These are phyloP conservation scores for Hanseniaspora pseudoguilliermondii DNA, from an alignment of 805 yeast genomes.

Conservation along the genomic window DNA sequence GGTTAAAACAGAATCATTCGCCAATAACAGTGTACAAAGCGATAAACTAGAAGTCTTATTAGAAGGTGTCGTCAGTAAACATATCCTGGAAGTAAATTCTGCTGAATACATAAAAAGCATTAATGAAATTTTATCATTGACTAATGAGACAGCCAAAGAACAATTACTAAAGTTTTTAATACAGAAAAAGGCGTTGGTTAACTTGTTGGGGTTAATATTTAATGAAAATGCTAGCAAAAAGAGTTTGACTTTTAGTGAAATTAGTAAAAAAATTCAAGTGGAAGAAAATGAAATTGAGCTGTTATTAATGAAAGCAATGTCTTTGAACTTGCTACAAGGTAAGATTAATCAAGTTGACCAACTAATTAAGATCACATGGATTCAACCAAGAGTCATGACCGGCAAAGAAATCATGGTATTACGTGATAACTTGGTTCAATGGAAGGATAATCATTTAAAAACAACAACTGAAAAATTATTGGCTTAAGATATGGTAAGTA, in stretches of 20 bases:
- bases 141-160: not conserved
- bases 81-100: constrained; percentile 58
- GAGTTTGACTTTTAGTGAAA: constrained; percentile 57
- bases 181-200: constrained; percentile 86
- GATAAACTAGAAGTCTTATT: constrained; percentile 50
- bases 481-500: constrained; percentile 32
- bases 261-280: constrained; percentile 58
- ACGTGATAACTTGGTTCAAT: constrained; percentile 55
- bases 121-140: not conserved
- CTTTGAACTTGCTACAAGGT: constrained; percentile 76
- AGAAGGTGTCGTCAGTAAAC: constrained; percentile 54
- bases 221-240: constrained; percentile 52
- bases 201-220: constrained; percentile 78
- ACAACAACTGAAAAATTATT: constrained; percentile 45
- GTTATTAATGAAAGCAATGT: constrained; percentile 79
- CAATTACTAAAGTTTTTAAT: constrained; percentile 43
- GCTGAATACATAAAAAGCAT: constrained; percentile 31
- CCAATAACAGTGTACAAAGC: constrained; percentile 39
- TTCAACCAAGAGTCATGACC: constrained; percentile 89
- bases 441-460: constrained; percentile 69
- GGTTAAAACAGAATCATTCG: constrained; percentile 28
- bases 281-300: constrained; percentile 63
- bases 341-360: constrained; percentile 75
- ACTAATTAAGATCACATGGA: constrained; percentile 76
- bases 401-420: constrained; percentile 64